Conservation (phyloP, 1,284 basidiomycete species). For the Rhodotorula sp. region DNA sequence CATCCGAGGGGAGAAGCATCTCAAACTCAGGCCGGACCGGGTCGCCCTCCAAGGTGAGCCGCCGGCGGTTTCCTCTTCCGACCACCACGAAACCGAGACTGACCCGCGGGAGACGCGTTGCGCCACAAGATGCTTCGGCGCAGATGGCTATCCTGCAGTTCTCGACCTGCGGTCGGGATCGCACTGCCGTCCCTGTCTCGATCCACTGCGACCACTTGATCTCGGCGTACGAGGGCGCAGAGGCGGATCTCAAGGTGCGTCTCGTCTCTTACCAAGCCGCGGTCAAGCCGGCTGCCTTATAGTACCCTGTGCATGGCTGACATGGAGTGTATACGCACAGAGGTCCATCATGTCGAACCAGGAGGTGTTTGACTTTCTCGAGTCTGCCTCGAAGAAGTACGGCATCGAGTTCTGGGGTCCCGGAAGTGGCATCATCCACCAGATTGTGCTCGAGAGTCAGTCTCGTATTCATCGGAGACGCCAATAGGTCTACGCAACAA, state of each 20-base stretch:
- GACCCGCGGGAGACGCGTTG: slow-evolving; percentile 18
- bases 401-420: slow-evolving; percentile 80
- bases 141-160: slow-evolving; percentile 95
- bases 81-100: neutral
- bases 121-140: slow-evolving; percentile 76
- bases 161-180: slow-evolving; percentile 90
- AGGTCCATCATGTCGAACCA: slow-evolving; percentile 83
- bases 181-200: slow-evolving; percentile 82
- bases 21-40: slow-evolving; percentile 86
- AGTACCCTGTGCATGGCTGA: neutral
- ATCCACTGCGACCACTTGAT: slow-evolving; percentile 95
- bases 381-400: slow-evolving; percentile 92
- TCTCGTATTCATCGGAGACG: neutral
- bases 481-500: too few species aligned
- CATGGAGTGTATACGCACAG: slow-evolving; percentile 51
- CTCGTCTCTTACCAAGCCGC: neutral
- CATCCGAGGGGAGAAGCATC: slow-evolving; percentile 82
- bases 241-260: slow-evolving; percentile 71
- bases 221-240: slow-evolving; percentile 67
- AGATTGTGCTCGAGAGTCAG: slow-evolving; percentile 88
- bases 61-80: too few species aligned
- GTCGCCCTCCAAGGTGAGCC: slow-evolving; percentile 83
- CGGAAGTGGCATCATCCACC: slow-evolving; percentile 87
- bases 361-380: slow-evolving; percentile 97
- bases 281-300: neutral